A percentile compares a stretch with the other conserved stretches of the same genome.
These are phyloP conservation scores for Niveomyces coronatus DNA, from an alignment of 2,329 filamentous ascomycete genomes.

Conservation along the genomic window DNA sequence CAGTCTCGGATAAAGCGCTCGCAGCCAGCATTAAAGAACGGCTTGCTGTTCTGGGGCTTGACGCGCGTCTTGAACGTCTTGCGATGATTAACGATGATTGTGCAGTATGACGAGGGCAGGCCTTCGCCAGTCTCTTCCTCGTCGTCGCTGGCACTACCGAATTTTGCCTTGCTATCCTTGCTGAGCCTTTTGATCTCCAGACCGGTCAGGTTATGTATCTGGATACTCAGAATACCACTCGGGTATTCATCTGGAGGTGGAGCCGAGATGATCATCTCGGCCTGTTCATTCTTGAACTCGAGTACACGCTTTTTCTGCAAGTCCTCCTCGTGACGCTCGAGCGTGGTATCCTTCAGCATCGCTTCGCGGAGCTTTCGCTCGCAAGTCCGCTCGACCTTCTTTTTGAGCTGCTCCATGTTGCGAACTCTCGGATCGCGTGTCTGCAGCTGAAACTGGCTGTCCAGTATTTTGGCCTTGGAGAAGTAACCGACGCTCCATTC, in stretches of 20 bases:
- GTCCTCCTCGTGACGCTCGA: constrained; percentile 47
- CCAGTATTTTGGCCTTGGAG: constrained; percentile 52
- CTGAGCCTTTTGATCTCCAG: constrained; percentile 51
- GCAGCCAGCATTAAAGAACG: constrained; percentile 68
- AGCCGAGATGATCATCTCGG: constrained; percentile 57
- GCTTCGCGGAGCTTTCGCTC: constrained; percentile 58
- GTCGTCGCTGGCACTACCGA: constrained; percentile 38
- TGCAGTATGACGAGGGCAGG: constrained; percentile 62
- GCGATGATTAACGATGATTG: constrained; percentile 61
- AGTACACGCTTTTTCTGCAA: constrained; percentile 57
- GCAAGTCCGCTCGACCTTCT: constrained; percentile 43
- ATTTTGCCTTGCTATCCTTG: constrained; percentile 39
- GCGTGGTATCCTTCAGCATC: constrained; percentile 31
- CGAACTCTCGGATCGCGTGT: constrained; percentile 47
- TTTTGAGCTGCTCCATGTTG: constrained; percentile 46
- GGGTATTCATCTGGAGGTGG: constrained; percentile 52
- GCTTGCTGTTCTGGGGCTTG: constrained; percentile 68
- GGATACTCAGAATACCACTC: constrained; percentile 58
- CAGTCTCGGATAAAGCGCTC: constrained; percentile 64
- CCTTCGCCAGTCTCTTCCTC: constrained; percentile 54
- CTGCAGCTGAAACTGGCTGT: constrained; percentile 51
- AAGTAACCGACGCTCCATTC: constrained; percentile 65
- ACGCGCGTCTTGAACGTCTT: constrained; percentile 61
- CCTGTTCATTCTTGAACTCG: constrained; percentile 50
- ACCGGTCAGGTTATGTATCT: constrained; percentile 63